These are phyloP conservation scores for Suhomyces panamericanus DNA, from an alignment of 1,139 yeast species.

Conservation along the genomic window DNA sequence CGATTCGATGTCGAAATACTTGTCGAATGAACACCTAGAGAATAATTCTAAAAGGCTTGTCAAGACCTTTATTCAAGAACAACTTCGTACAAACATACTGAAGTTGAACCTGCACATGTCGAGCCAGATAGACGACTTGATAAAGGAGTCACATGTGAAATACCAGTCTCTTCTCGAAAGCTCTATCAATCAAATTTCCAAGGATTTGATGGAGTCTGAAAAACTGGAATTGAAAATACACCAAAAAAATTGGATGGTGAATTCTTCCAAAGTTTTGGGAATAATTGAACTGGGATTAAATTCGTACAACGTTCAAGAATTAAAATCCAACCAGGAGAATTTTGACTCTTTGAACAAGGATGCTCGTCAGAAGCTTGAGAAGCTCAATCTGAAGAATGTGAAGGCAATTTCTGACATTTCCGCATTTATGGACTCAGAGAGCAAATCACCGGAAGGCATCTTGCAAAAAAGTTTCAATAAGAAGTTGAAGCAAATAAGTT, in stretches of 20 bases:
- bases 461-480: slow-evolving; percentile 1
- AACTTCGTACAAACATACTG: slow-evolving; percentile 1
- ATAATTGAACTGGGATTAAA: slow-evolving; percentile 8
- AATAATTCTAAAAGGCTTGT: slow-evolving; percentile 5
- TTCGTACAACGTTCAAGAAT: slow-evolving; percentile 3
- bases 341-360: slow-evolving; percentile 6
- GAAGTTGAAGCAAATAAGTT: slow-evolving; percentile 11
- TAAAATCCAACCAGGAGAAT: slow-evolving; percentile 4
- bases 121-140: neutral
- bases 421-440: slow-evolving; percentile 5
- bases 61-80: slow-evolving; percentile 6
- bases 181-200: slow-evolving; percentile 10
- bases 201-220: slow-evolving; percentile 12
- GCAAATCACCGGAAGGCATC: neutral
- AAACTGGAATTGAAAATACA: slow-evolving; percentile 7
- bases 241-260: slow-evolving; percentile 12
- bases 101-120: slow-evolving; percentile 6
- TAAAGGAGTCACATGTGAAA: slow-evolving; percentile 3
- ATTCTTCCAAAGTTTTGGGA: slow-evolving; percentile 5
- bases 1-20: slow-evolving; percentile 9
- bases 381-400: slow-evolving; percentile 4
- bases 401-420: neutral
- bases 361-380: slow-evolving; percentile 4
- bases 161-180: slow-evolving; percentile 11
- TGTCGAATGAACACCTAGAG: slow-evolving; percentile 9